Evolutionary conservation across 306 rosid genomes (phyloP).

Genomic region (Sesbania bispinosa): DNA sequence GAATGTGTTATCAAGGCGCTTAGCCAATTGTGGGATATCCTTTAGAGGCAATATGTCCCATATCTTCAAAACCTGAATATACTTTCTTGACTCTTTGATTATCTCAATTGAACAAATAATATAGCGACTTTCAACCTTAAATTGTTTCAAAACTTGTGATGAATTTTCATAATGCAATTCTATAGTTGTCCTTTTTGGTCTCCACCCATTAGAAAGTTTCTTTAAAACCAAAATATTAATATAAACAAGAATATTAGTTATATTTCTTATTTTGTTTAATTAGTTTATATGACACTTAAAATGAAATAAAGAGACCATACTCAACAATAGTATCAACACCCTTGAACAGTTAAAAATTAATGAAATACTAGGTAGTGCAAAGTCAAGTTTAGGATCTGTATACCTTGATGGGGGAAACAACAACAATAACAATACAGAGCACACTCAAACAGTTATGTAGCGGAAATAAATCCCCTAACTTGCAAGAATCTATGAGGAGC

Average conservation of each 20-base stretch:
- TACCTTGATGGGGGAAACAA: too few species aligned
- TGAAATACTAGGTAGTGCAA: too few species aligned
- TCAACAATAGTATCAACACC: too few species aligned
- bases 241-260: too few species aligned
- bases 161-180: constrained; percentile 37
- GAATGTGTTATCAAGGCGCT: constrained; percentile 41
- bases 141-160: constrained; percentile 35
- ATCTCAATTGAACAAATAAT: constrained; percentile 54
- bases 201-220: constrained; percentile 63
- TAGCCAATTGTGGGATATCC: constrained; percentile 37
- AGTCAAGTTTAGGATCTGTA: background rate
- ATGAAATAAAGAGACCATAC: too few species aligned
- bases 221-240: constrained; percentile 4
- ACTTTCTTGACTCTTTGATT: constrained; percentile 19
- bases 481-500: too few species aligned
- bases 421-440: too few species aligned
- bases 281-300: too few species aligned
- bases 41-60: constrained; percentile 60
- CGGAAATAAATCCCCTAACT: too few species aligned
- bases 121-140: constrained; percentile 43
- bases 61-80: constrained; percentile 51
- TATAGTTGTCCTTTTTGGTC: constrained; percentile 33
- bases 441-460: too few species aligned
- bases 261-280: too few species aligned
- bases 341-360: too few species aligned